phyloP scores from a whole-genome alignment of 2,329 filamentous ascomycete species.

The Onygenales sp. region DNA sequence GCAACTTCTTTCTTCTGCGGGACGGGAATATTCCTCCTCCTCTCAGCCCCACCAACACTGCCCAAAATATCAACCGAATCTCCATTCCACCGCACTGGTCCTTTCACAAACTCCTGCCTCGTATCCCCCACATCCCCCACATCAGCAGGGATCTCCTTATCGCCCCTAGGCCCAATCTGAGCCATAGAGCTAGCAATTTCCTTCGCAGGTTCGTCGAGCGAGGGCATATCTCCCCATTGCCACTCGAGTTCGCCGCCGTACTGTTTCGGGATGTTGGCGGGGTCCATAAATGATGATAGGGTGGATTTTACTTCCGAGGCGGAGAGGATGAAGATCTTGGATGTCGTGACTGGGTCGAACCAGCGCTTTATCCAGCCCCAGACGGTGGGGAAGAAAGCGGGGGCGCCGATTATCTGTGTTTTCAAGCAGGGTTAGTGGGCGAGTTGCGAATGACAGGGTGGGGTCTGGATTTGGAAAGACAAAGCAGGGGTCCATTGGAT shows the following conservation, averaged over 20 bases:
- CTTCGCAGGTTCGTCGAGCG: constrained; percentile 49
- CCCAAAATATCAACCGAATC: constrained; percentile 76
- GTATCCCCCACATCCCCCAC: neutral
- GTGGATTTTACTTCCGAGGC: constrained; percentile 65
- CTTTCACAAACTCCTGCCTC: constrained; percentile 10
- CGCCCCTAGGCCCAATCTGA: constrained; percentile 13
- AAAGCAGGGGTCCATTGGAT: neutral
- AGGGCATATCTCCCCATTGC: constrained; percentile 64
- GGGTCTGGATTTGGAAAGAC: constrained; percentile 6
- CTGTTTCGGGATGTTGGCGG: constrained; percentile 72
- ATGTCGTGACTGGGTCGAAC: constrained; percentile 89
- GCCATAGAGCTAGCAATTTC: constrained; percentile 24
- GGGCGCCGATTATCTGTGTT: constrained; percentile 72
- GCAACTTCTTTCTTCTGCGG: neutral
- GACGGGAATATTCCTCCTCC: constrained; percentile 7
- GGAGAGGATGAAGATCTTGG: constrained; percentile 88
- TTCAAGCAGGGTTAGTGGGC: neutral
- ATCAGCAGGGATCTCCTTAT: neutral
- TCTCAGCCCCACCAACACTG: constrained; percentile 8
- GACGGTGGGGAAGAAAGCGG: constrained; percentile 81
- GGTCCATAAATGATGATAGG: constrained; percentile 71
- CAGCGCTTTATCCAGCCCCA: constrained; percentile 91
- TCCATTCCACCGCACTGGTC: constrained; percentile 67
- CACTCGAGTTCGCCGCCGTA: constrained; percentile 86
- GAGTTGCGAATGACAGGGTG: no score